Evolutionary conservation across 306 rosid genomes (phyloP).

Genomic region (Sophora flavescens): DNA sequence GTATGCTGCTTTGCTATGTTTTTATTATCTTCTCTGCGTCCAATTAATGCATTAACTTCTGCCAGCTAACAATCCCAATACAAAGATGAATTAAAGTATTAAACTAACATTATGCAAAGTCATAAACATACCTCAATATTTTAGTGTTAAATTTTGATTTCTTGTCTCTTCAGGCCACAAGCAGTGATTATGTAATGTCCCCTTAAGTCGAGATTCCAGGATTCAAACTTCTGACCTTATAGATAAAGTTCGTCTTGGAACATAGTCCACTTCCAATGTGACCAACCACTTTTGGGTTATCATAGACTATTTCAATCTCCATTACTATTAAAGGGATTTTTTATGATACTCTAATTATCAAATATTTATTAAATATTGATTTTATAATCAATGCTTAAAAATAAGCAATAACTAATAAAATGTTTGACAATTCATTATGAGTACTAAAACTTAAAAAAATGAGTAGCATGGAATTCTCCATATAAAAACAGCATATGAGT

Average conservation of each 20-base stretch:
- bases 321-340: not conserved
- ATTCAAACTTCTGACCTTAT: too few species aligned
- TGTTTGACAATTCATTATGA: too few species aligned
- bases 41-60: conserved; percentile 48
- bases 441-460: too few species aligned
- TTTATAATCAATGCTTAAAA: too few species aligned
- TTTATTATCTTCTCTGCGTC: conserved; percentile 38
- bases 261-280: too few species aligned
- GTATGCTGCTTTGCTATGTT: conserved; percentile 53
- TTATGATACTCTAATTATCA: too few species aligned
- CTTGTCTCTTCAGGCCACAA: conserved; percentile 33
- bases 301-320: conserved; percentile 29
- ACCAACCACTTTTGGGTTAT: not conserved
- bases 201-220: too few species aligned
- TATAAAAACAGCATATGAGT: conserved; percentile 5
- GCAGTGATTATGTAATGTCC: too few species aligned
- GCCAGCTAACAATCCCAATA: conserved; percentile 88
- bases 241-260: too few species aligned
- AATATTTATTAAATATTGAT: too few species aligned
- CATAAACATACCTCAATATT: conserved; percentile 17
- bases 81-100: conserved; percentile 40
- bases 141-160: conserved; percentile 43
- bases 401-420: too few species aligned
- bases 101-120: conserved; percentile 23
- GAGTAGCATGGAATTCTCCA: conserved; percentile 13